Percentiles rank a stretch among this genome's conserved stretches.
Conservation (phyloP, 75 land plant genomes). For the Pinus taeda region DNA sequence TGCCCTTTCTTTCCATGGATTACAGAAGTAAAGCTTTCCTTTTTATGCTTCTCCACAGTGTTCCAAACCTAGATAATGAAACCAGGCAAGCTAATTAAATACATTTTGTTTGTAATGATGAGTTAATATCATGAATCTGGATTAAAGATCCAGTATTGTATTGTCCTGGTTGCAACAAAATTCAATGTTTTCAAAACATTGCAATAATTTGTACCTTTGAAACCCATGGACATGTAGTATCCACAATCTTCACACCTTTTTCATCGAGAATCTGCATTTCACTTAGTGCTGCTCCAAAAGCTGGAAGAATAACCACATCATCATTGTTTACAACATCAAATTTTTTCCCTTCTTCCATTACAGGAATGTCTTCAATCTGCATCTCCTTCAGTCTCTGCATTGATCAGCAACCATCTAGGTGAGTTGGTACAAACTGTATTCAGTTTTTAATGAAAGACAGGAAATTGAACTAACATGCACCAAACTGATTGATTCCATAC, state of each 20-base stretch:
- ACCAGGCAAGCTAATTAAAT: neutral
- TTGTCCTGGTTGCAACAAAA: neutral
- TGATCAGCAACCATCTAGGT: neutral
- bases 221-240: conserved; percentile 98
- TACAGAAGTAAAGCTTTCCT: conserved; percentile 85
- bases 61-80: conserved; percentile 76
- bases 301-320: conserved; percentile 93
- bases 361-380: conserved; percentile 64
- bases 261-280: conserved; percentile 78
- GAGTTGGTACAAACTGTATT: neutral
- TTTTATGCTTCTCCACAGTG: conserved; percentile 92
- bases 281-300: conserved; percentile 92
- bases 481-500: conserved; percentile 4
- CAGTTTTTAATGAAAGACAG: neutral
- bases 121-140: neutral
- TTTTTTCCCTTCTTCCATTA: conserved; percentile 57
- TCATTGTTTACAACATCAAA: conserved; percentile 70
- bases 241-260: conserved; percentile 89
- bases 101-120: neutral
- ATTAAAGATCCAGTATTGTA: neutral
- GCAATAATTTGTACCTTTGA: conserved; percentile 53
- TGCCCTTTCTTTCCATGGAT: conserved; percentile 95
- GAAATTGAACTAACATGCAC: neutral
- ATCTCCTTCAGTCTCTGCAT: conserved; percentile 78
- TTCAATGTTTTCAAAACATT: neutral